Conservation (phyloP, 2,329 filamentous ascomycete species). For the Myriangium duriaei region DNA sequence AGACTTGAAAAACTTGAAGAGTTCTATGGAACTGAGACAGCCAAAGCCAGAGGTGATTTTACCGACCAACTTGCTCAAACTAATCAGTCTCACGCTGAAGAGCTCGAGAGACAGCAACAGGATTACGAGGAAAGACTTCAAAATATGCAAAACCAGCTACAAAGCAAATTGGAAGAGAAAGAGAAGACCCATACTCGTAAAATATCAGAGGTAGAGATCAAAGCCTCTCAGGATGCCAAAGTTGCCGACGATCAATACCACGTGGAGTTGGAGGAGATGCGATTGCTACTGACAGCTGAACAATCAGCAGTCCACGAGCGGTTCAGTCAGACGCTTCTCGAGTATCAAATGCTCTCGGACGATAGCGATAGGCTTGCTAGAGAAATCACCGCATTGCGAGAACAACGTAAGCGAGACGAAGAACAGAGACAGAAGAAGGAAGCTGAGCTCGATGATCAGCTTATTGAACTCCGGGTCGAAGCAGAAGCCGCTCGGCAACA, state of each 20-base stretch:
- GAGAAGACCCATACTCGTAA: conserved; percentile 4
- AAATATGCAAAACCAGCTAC: conserved; percentile 5
- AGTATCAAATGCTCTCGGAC: conserved; percentile 4
- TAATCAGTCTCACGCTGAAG: conserved; percentile 1
- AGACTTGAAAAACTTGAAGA: conserved; percentile 7
- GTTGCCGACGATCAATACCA: conserved; percentile 3
- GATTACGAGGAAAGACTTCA: conserved; percentile 5
- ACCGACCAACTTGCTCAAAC: conserved; percentile 4
- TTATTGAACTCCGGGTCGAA: background rate
- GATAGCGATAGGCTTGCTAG: conserved; percentile 2
- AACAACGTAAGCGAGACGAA: conserved; percentile 10
- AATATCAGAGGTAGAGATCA: conserved; percentile 3
- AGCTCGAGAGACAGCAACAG: background rate
- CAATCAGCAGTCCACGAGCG: conserved; percentile 6
- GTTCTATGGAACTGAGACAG: conserved; percentile 8
- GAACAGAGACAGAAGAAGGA: conserved; percentile 8
- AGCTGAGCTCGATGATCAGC: conserved; percentile 8
- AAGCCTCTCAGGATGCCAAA: background rate
- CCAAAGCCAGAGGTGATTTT: conserved; percentile 4
- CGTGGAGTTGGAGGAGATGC: conserved; percentile 9
- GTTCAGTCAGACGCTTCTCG: conserved; percentile 2
- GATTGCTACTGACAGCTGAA: conserved; percentile 3
- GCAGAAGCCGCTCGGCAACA: background rate
- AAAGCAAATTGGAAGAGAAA: background rate
- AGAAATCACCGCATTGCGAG: conserved; percentile 3